Evolutionary conservation across 2,329 filamentous ascomycete species (phyloP), one percentile per base, ranked within the genome.

Genomic region (Zymoseptoria crescenta): DNA sequence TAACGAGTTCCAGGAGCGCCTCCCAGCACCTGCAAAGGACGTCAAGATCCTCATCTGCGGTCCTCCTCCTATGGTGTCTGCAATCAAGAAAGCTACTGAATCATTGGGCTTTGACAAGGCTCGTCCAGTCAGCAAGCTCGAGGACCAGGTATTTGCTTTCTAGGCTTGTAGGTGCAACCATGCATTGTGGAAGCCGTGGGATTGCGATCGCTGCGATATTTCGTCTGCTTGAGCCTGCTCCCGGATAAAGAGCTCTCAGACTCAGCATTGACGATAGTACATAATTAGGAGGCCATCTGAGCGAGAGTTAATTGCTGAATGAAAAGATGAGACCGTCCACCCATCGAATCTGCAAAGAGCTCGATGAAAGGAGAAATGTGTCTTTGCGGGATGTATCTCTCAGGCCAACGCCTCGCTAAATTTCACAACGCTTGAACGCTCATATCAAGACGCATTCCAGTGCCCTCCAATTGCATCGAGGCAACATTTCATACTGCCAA

Each of bases 61-160:
- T 57, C 94, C 94, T 59, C 94, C 94, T 59, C 94, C 94, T 55
- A 99, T 99, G 94, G 83, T 97, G 65, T 89, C 88, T 70, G 93
- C 91, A 55, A 87, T 97, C 81, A 99, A 99, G 88, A 97, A 97
- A 83, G 84, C 91, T 6, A 87, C 92, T 55, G 91, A 95, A 77
- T 82, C 84, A 64, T 82, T 97, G 20, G 94, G 94, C 59, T 99
- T 88, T 81, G 83, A 89, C 72, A 97, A 97, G 83, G 89, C 94
- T 49, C 85, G 87, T 62, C 91, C 93, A 51, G 92, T 97, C 70
- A 96, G 92, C 86, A 97, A 97, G 84, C 86, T 97, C 56, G 89
- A 93, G 74, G 94, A 99, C 75, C 94, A 97, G 77, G 90, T 99
- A 67, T 99, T 99, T 80, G 91, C 90, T 72, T 99, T 99, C 78